Base-by-base conservation (phyloP, 2,329 filamentous ascomycete species). In the Teratosphaeria destructans region DNA sequence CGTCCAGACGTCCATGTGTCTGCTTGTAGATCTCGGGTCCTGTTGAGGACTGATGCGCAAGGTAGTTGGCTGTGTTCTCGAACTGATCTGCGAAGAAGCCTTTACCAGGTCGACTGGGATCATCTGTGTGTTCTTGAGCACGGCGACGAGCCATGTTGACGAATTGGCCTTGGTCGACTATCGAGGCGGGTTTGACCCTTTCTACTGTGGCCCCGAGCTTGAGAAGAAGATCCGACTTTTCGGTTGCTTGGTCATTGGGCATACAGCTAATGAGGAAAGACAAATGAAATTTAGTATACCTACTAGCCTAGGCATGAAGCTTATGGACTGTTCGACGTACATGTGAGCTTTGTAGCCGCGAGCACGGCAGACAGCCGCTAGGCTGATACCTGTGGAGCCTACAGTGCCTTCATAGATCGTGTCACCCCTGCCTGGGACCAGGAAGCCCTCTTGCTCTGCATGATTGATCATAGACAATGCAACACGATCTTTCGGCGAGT, bases 71-170 rank as follows among this genome's bases (percentile, higher is more conserved):
- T 56, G 84, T 79, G 29, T 88, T 93, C 76, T 99, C 94, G 71
- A 99, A 99, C 72, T 99, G 94, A 73, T 99, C 89, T 0, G 93
- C 91, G 72, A 97, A 99, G 75, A 95, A 92, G 26, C 94, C 94
- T 56, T 83, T 80, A 64, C 90, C 93, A 39, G 78, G 80, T 66
- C 84, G 83, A 12, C 73, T 68, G 1, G 77, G 71, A 8, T 79
- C 77, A 0, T 73, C 76, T 0, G 87, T 89, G 71, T 97, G 92
- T 66, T 90, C 85, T 57, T 75, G 74, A 0, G 94, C 93, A 56
- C 90, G 84, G 26, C 82, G 81, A 29, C 90, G 83, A 7, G 94
- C 94, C 4, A 91, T 82, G 77, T 99, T 97, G 71, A 99, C 94
- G 71, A 95, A 99, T 75, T 99, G 95, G 58, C 86, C 84, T 16